Evolutionary conservation across 345 rosid species (phyloP), one percentile per base, ranked within the genome.

Genomic region (Anastatica hierochuntica): DNA sequence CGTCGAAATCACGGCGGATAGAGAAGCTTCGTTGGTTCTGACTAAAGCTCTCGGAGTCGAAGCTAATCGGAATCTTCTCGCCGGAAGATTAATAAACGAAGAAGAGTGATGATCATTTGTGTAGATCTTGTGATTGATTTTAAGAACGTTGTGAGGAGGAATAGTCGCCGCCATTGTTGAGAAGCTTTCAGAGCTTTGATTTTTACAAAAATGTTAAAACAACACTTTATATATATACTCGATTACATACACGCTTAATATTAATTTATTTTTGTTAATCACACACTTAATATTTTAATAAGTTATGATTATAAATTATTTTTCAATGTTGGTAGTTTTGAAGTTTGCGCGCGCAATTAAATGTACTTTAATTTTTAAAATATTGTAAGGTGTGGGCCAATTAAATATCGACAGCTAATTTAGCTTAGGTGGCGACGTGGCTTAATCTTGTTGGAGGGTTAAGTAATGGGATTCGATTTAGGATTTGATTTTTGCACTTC

Each of bases 141-240:
- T 45, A 8, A 74, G 69, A 44, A 66, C 33, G 1, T 69, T 36
- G 67, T 46, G 40, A 34, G 76, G 56, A 3, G 72, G 55, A 67
- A 69, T 49, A 26, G 66, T 27, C n/a, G n/a, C n/a, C 21, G 88
- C 78, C 84, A 78, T 81, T 44, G 53, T 43, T 52, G 43, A 58
- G 68, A 47, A 55, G 43, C 60, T 40, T 11, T 9, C 1, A 42
- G 19, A 57, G 70, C 70, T 49, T 24, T 43, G 20, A 31, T 43
- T 27, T 43, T 27, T 8, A 10, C 8, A 16, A 20, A 42, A 41
- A 38, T 3, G 3, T 8, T n/a, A 8, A 33, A 38, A 10, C 26
- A 18, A 0, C 24, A n/a, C 9, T 27, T 37, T 56, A 14, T 33
- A 41, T 56, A 63, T 14, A 46, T n/a, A n/a, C n/a, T n/a, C n/a